A percentile compares a stretch with the other conserved stretches of the same genome.
These are phyloP conservation scores for Laetiporus sulphureus DNA, from an alignment of 1,284 basidiomycete genomes.

Conservation along the genomic window DNA sequence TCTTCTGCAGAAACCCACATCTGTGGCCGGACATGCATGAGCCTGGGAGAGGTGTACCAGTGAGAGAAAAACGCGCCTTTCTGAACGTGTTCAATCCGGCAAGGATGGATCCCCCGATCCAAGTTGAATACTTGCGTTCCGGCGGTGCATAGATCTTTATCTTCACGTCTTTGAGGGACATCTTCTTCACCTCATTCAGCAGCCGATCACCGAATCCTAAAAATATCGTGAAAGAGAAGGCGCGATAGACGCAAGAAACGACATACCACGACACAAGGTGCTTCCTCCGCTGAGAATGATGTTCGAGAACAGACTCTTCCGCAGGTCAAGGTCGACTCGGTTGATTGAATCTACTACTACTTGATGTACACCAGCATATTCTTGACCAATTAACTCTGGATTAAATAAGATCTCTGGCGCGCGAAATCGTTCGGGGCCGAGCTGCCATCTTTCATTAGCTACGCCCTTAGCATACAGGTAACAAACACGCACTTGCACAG, in stretches of 20 bases:
- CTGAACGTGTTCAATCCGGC: slow-evolving; percentile 97
- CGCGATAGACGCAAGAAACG: neutral
- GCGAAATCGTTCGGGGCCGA: slow-evolving; percentile 93
- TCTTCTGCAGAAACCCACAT: slow-evolving; percentile 99
- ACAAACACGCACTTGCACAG: slow-evolving; percentile 80
- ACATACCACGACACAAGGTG: slow-evolving; percentile 83
- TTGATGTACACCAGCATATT: slow-evolving; percentile 97
- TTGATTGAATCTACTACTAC: slow-evolving; percentile 88
- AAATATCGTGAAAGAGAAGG: slow-evolving; percentile 5
- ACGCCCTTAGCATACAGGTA: too few relatives aligned
- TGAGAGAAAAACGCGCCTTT: slow-evolving; percentile 53
- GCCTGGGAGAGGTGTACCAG: neutral
- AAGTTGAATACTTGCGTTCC: slow-evolving; percentile 99
- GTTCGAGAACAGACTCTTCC: slow-evolving; percentile 94
- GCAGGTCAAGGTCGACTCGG: slow-evolving; percentile 83
- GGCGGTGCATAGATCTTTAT: slow-evolving; percentile 99
- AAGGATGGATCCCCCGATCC: slow-evolving; percentile 97
- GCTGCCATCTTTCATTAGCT: too few relatives aligned
- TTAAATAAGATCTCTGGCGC: slow-evolving; percentile 98
- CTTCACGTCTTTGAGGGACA: slow-evolving; percentile 96
- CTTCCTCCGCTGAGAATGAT: slow-evolving; percentile 97
- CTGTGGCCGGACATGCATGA: slow-evolving; percentile 32
- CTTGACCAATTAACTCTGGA: slow-evolving; percentile 93
- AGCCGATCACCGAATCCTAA: slow-evolving; percentile 94
- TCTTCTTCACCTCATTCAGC: slow-evolving; percentile 92